A percentile compares a stretch with the other conserved stretches of the same genome.
These are phyloP conservation scores for Phytophthora macrochlamydospora DNA, from an alignment of 352 stramenopile genomes.

Conservation along the genomic window DNA sequence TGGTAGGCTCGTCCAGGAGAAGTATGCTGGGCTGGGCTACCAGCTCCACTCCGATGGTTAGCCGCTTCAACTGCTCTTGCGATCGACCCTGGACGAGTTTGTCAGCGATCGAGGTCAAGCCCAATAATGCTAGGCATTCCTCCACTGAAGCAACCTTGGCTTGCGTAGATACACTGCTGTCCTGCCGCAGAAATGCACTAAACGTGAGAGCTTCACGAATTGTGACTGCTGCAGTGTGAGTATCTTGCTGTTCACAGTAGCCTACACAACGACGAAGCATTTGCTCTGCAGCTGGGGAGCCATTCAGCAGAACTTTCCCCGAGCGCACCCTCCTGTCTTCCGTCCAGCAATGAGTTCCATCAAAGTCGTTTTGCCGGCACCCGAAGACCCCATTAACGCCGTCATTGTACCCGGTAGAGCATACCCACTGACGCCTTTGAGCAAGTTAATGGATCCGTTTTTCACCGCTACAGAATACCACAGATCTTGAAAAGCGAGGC, in stretches of 20 bases:
- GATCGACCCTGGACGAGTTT: constrained; percentile 46
- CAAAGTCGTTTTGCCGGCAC: constrained; percentile 14
- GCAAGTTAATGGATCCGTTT: constrained; percentile 38
- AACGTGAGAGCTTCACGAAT: constrained; percentile 89
- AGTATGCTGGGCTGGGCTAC: constrained; percentile 87
- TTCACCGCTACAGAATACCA: constrained; percentile 46
- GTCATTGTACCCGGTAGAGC: constrained; percentile 6
- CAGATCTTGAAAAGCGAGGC: constrained; percentile 43
- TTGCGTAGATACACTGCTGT: constrained; percentile 10
- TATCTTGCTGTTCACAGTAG: constrained; percentile 83
- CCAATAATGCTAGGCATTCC: constrained; percentile 45
- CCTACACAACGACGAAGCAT: constrained; percentile 37
- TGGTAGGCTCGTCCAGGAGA: constrained; percentile 90
- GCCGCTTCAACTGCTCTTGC: constrained; percentile 55
- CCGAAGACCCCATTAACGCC: constrained; percentile 14
- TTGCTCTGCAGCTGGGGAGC: constrained; percentile 60
- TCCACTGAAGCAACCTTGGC: constrained; percentile 42
- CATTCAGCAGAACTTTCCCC: constrained; percentile 91
- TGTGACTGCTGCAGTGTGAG: constrained; percentile 78
- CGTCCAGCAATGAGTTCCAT: constrained; percentile 47
- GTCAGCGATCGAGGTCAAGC: constrained; percentile 38
- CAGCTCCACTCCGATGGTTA: constrained; percentile 73
- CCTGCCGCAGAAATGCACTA: constrained; percentile 73
- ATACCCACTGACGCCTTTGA: constrained; percentile 39
- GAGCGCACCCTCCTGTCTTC: constrained; percentile 86